Evolutionary conservation across 73 alveolate species (phyloP).

Genomic region (Paramecium sonneborni): DNA sequence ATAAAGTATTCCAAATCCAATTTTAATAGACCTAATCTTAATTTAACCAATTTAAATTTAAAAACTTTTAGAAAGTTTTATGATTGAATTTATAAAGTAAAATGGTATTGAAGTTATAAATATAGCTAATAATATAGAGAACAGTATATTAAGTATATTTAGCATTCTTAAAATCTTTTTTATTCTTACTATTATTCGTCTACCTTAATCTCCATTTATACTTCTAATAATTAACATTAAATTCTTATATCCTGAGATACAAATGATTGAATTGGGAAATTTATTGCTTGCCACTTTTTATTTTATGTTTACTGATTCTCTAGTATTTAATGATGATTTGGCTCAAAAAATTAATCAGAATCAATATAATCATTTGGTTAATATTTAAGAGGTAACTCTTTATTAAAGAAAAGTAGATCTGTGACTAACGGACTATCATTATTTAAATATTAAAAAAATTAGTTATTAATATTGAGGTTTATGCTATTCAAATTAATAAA

Average conservation of each 20-base stretch:
- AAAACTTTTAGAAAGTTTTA: background rate
- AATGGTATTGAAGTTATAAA: no score
- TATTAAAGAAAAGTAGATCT: background rate
- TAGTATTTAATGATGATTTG: background rate
- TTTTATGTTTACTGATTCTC: background rate
- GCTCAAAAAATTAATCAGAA: background rate
- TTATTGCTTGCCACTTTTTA: background rate
- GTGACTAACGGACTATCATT: background rate
- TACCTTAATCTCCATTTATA: background rate
- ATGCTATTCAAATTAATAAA: background rate
- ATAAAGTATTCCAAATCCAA: background rate
- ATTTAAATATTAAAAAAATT: background rate
- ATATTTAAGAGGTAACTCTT: background rate
- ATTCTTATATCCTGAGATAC: background rate
- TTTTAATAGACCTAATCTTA: background rate
- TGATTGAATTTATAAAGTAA: background rate
- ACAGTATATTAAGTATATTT: background rate
- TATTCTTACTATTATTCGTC: background rate
- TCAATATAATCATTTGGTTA: background rate
- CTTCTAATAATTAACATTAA: background rate
- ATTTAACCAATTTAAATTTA: background rate
- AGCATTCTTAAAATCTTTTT: background rate
- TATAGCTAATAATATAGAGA: background rate
- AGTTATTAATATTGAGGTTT: background rate
- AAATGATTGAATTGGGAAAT: background rate